phyloP scores from a whole-genome alignment of 129 eudicot genomes.

The Oenanthe sinensis region DNA sequence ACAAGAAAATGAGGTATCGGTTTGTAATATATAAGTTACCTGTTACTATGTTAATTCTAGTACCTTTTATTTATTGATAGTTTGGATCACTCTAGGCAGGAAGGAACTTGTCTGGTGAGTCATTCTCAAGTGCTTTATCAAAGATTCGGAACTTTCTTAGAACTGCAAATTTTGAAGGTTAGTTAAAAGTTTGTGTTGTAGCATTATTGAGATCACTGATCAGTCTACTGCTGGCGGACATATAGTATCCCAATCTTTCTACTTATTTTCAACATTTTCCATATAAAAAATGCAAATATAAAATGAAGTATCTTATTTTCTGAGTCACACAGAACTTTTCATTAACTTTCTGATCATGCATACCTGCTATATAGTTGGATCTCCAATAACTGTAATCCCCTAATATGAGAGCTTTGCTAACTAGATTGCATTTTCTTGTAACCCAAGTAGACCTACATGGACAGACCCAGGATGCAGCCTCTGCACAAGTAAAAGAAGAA shows the following conservation, averaged over 20 bases:
- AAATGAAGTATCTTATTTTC: neutral
- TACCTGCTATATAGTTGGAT: neutral
- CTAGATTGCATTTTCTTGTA: neutral
- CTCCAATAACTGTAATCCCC: neutral
- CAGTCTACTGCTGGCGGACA: neutral
- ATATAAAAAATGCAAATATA: neutral
- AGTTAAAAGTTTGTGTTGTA: slow-evolving; percentile 2
- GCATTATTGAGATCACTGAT: neutral
- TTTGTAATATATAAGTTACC: neutral
- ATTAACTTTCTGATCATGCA: neutral
- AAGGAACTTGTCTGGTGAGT: slow-evolving; percentile 38
- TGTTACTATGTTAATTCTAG: neutral
- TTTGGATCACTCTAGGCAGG: slow-evolving; percentile 42
- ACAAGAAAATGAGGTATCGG: slow-evolving; percentile 60
- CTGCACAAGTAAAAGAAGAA: slow-evolving; percentile 40
- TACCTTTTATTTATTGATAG: slow-evolving; percentile 1
- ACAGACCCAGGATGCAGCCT: slow-evolving; percentile 30
- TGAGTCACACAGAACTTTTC: neutral
- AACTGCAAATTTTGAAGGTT: slow-evolving; percentile 51
- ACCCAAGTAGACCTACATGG: slow-evolving; percentile 46
- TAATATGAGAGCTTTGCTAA: neutral
- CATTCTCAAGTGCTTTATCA: slow-evolving; percentile 43
- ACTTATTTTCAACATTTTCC: neutral
- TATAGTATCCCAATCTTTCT: neutral
- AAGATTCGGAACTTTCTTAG: slow-evolving; percentile 50